A percentile compares a stretch with the other conserved stretches of the same genome.
Evolutionary conservation across 768 basidiomycete species (phyloP).

Genomic region (Termitomyces bulborhizus): DNA sequence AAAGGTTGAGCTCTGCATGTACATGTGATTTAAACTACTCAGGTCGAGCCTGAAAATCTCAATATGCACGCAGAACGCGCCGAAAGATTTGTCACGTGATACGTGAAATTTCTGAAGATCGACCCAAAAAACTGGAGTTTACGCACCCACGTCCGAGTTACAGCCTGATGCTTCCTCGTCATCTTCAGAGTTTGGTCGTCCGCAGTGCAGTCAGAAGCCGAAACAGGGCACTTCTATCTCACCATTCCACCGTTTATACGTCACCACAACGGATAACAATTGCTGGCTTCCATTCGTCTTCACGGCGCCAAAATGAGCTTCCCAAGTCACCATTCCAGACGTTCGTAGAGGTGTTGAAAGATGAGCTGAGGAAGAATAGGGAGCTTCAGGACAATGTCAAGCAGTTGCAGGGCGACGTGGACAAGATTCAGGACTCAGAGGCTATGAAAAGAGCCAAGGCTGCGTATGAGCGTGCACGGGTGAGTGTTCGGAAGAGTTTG

Average conservation of each 20-base stretch:
- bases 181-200: constrained; percentile 32
- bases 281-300: constrained; percentile 58
- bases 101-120: constrained; percentile 12
- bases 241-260: constrained; percentile 18
- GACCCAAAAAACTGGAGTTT: not conserved
- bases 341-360: constrained; percentile 89
- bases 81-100: constrained; percentile 10
- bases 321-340: constrained; percentile 94
- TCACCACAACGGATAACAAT: constrained; percentile 36
- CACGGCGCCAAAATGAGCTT: constrained; percentile 52
- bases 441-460: constrained; percentile 90
- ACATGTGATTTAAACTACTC: too few relatives aligned
- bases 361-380: constrained; percentile 89
- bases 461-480: constrained; percentile 91
- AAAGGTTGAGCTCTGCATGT: too few relatives aligned
- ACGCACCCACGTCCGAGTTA: not conserved
- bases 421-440: constrained; percentile 95
- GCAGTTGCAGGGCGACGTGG: constrained; percentile 95
- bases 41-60: too few relatives aligned
- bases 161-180: constrained; percentile 34
- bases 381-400: constrained; percentile 96
- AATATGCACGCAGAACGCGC: not conserved
- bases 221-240: constrained; percentile 17
- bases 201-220: constrained; percentile 28
- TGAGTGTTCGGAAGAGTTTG: constrained; percentile 31